Evolutionary conservation across 306 rosid genomes (phyloP).

Genomic region (Betula pendula): DNA sequence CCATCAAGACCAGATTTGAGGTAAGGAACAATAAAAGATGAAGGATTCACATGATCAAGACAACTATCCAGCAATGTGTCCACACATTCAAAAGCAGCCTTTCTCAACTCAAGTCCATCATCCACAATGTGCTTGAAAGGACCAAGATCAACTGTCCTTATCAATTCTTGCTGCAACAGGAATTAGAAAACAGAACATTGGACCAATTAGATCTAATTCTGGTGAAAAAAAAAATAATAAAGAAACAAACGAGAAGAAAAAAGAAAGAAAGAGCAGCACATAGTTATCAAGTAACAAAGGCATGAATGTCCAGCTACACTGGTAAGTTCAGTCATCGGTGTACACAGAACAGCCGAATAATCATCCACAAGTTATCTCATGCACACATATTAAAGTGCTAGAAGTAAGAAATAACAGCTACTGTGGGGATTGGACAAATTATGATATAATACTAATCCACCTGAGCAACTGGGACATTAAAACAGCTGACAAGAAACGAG

Average conservation of each 20-base stretch:
- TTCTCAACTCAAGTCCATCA: conserved; percentile 99
- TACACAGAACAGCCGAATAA: background rate
- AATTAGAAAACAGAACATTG: conserved; percentile 30
- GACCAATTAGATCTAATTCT: background rate
- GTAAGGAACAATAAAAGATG: conserved; percentile 91
- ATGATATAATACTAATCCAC: background rate
- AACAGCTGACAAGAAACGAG: background rate
- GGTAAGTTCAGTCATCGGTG: background rate
- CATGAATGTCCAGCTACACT: background rate
- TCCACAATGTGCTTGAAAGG: conserved; percentile 99
- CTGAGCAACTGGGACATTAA: background rate
- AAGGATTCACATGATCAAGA: conserved; percentile 99
- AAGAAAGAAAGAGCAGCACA: background rate
- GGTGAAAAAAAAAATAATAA: background rate
- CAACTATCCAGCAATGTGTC: conserved; percentile 97
- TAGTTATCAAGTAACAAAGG: background rate
- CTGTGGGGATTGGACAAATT: background rate
- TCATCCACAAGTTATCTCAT: background rate
- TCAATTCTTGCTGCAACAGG: conserved; percentile 85
- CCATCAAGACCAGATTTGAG: conserved; percentile 98
- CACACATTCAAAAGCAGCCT: conserved; percentile 99
- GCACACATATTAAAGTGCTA: background rate
- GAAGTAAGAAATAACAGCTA: background rate
- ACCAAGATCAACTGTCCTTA: conserved; percentile 97
- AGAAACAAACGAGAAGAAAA: background rate